Evolutionary conservation across 352 stramenopile species (phyloP).

Genomic region (Phytophthora idaei): DNA sequence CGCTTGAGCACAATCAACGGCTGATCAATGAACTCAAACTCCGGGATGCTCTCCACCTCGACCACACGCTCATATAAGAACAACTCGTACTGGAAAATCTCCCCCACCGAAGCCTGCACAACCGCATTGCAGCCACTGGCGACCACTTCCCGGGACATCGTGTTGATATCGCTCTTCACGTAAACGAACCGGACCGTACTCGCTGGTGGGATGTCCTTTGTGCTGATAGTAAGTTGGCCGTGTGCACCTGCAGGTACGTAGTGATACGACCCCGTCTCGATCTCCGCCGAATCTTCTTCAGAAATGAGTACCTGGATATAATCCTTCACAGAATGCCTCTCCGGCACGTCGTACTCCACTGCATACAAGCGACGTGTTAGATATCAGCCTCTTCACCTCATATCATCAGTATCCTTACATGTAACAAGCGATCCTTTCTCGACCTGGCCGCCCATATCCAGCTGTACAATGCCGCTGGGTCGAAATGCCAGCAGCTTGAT

Average conservation of each 20-base stretch:
- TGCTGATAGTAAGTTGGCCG: slow-evolving; percentile 81
- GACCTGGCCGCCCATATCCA: slow-evolving; percentile 84
- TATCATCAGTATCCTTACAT: slow-evolving; percentile 40
- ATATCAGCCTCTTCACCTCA: slow-evolving; percentile 2
- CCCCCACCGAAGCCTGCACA: slow-evolving; percentile 80
- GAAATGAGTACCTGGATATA: slow-evolving; percentile 89
- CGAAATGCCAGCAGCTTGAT: slow-evolving; percentile 84
- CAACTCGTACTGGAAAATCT: slow-evolving; percentile 91
- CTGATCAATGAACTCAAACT: slow-evolving; percentile 90
- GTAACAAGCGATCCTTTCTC: slow-evolving; percentile 86
- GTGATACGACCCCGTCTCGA: slow-evolving; percentile 82
- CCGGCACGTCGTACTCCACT: slow-evolving; percentile 85
- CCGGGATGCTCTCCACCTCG: slow-evolving; percentile 86
- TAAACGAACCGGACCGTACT: slow-evolving; percentile 87
- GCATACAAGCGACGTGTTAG: slow-evolving; percentile 11
- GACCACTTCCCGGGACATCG: slow-evolving; percentile 80
- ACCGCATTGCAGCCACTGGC: slow-evolving; percentile 86
- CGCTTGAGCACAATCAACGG: slow-evolving; percentile 86
- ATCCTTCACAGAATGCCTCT: slow-evolving; percentile 83
- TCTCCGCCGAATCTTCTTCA: slow-evolving; percentile 68
- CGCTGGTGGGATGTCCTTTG: slow-evolving; percentile 63
- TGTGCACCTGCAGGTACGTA: slow-evolving; percentile 66
- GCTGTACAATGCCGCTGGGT: slow-evolving; percentile 81
- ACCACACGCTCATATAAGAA: slow-evolving; percentile 88
- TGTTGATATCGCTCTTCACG: slow-evolving; percentile 89